Evolutionary conservation across 176 grass and related monocot species (phyloP).

Genomic region (Typha latifolia): DNA sequence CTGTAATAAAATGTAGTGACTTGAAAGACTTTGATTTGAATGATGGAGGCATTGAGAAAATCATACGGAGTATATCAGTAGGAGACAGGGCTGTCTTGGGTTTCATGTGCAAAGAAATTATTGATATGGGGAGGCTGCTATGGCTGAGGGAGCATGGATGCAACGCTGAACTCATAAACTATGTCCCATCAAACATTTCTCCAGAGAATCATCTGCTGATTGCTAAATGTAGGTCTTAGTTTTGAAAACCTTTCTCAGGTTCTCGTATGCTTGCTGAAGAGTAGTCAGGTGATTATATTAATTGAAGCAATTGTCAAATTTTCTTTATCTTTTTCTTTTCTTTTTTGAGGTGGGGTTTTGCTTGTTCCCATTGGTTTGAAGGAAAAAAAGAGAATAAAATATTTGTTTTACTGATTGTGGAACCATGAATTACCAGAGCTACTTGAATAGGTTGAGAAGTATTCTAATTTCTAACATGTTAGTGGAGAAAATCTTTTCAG

Average conservation of each 20-base stretch:
- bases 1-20: conserved; percentile 12
- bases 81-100: conserved; percentile 43
- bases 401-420: no score
- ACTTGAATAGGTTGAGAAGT: no score
- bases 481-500: no score
- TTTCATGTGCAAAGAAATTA: conserved; percentile 87
- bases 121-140: conserved; percentile 43
- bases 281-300: not conserved
- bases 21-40: conserved; percentile 19
- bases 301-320: not conserved
- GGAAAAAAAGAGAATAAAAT: no score
- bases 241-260: not conserved
- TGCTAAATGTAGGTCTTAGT: conserved; percentile 30
- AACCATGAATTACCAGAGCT: no score
- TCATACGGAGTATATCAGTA: conserved; percentile 42
- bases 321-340: no score
- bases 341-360: no score
- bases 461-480: no score
- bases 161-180: conserved; percentile 56
- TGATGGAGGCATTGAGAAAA: conserved; percentile 25
- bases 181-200: conserved; percentile 55
- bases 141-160: conserved; percentile 53
- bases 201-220: conserved; percentile 77
- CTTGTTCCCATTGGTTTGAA: no score
- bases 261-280: not conserved